Evolutionary conservation across 192 early-diverging fungal genomes (phyloP).

Genomic region (Podochytrium sp.): DNA sequence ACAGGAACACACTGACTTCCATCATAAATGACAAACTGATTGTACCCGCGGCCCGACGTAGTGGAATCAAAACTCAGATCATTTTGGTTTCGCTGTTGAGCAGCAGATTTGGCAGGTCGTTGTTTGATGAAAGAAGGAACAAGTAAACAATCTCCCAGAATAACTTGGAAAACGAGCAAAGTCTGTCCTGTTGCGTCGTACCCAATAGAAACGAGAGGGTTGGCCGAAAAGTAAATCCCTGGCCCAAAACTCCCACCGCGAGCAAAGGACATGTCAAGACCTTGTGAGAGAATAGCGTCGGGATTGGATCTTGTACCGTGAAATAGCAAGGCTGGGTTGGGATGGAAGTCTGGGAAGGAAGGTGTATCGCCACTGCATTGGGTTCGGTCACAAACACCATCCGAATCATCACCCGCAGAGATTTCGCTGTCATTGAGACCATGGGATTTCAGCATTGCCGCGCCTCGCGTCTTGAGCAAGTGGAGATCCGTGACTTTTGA

Average conservation of each 20-base stretch:
- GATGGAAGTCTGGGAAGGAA: background rate
- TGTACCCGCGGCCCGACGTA: background rate
- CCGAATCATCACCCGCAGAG: too few species aligned
- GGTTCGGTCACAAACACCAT: too few species aligned
- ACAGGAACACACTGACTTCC: slow-evolving; percentile 5
- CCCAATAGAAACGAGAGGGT: background rate
- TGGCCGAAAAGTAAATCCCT: slow-evolving; percentile 12
- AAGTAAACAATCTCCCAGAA: slow-evolving; percentile 9
- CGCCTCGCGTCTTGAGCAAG: background rate
- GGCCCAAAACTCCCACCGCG: background rate
- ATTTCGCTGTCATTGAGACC: too few species aligned
- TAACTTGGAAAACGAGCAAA: slow-evolving; percentile 1
- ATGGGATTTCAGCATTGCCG: too few species aligned
- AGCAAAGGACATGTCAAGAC: background rate
- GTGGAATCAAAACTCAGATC: slow-evolving; percentile 19
- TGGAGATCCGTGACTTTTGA: background rate
- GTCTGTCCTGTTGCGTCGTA: slow-evolving; percentile 22
- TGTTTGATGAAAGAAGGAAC: background rate
- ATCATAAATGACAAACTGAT: slow-evolving; percentile 21
- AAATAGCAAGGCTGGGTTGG: slow-evolving; percentile 7
- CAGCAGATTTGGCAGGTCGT: background rate
- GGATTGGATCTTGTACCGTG: background rate
- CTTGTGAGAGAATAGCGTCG: background rate
- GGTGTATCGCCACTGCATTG: too few species aligned
- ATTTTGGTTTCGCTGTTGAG: slow-evolving; percentile 13